A percentile compares a stretch with the other conserved stretches of the same genome.
These are phyloP conservation scores for Septoria petroselini DNA, from an alignment of 2,329 filamentous ascomycete genomes.

Conservation along the genomic window DNA sequence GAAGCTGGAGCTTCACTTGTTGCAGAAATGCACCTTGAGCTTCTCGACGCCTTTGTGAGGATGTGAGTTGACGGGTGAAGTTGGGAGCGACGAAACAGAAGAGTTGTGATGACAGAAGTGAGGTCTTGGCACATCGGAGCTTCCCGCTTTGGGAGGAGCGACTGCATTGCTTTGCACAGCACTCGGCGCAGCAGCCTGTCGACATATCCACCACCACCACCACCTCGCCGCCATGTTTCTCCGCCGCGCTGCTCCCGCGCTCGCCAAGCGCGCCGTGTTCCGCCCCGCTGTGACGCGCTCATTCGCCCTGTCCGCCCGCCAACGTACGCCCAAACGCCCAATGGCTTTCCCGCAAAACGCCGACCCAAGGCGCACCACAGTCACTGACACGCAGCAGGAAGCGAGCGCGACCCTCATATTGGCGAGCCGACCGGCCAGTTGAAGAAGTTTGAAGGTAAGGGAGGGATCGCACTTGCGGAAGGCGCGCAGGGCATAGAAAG, in stretches of 20 bases:
- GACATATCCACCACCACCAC: constrained; percentile 12
- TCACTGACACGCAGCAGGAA: constrained; percentile 17
- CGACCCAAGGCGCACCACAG: constrained; percentile 2
- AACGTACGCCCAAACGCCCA: constrained; percentile 42
- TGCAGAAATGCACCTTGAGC: too few relatives aligned
- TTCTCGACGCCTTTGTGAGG: too few relatives aligned
- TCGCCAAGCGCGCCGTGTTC: constrained; percentile 46
- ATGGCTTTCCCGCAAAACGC: constrained; percentile 17
- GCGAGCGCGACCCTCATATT: constrained; percentile 36
- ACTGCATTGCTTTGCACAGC: constrained; percentile 3
- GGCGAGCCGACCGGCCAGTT: constrained; percentile 40
- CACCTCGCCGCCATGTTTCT: constrained; percentile 44
- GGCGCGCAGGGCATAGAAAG: background rate
- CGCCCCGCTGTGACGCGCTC: constrained; percentile 42
- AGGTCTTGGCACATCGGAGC: background rate
- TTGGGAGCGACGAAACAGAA: too few relatives aligned
- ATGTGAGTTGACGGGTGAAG: too few relatives aligned
- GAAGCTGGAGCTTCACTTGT: too few relatives aligned
- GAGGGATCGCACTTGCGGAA: background rate
- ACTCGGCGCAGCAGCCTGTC: constrained; percentile 5
- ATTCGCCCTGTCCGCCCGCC: constrained; percentile 48
- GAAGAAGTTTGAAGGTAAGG: constrained; percentile 48
- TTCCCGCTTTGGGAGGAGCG: constrained; percentile 7
- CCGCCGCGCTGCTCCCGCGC: constrained; percentile 50
- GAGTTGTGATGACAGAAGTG: background rate